phyloP scores from a whole-genome alignment of 768 basidiomycete species.

The Serpula lacrymans region DNA sequence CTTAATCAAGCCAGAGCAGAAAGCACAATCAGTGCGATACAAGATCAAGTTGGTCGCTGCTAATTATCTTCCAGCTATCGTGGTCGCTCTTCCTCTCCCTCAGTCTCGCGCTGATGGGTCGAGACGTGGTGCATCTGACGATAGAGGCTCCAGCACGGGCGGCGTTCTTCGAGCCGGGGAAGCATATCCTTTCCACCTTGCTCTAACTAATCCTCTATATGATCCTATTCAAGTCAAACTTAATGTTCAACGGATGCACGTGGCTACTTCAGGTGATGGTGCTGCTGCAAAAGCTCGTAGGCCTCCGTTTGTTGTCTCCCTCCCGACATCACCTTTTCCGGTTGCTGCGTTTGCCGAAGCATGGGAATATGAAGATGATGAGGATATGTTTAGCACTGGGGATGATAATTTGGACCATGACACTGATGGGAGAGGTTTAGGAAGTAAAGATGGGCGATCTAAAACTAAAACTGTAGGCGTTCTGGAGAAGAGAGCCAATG shows the following conservation, averaged over 20 bases:
- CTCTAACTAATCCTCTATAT: slow-evolving; percentile 92
- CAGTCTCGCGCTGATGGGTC: slow-evolving; percentile 33
- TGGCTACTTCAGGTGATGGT: slow-evolving; percentile 40
- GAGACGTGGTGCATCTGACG: slow-evolving; percentile 36
- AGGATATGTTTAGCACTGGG: slow-evolving; percentile 65
- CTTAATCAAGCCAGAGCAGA: slow-evolving; percentile 97
- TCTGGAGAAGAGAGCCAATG: slow-evolving; percentile 86
- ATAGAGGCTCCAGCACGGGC: slow-evolving; percentile 28
- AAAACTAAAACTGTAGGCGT: slow-evolving; percentile 67
- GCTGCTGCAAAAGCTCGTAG: slow-evolving; percentile 55
- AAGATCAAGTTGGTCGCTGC: slow-evolving; percentile 98
- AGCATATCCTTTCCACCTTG: slow-evolving; percentile 85
- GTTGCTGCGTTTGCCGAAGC: slow-evolving; percentile 92
- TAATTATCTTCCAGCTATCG: slow-evolving; percentile 88
- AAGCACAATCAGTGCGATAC: slow-evolving; percentile 89
- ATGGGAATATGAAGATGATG: slow-evolving; percentile 98
- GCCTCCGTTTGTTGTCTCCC: slow-evolving; percentile 74
- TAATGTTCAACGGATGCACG: slow-evolving; percentile 67
- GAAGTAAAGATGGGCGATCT: slow-evolving; percentile 43
- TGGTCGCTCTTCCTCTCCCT: slow-evolving; percentile 62
- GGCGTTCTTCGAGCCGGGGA: slow-evolving; percentile 66
- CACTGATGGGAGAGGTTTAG: slow-evolving; percentile 35
- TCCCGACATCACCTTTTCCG: slow-evolving; percentile 76
- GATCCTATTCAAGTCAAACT: slow-evolving; percentile 93
- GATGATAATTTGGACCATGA: slow-evolving; percentile 34